Conservation (phyloP, 2,329 filamentous ascomycete genomes). For the Uncinocarpus reesii region DNA sequence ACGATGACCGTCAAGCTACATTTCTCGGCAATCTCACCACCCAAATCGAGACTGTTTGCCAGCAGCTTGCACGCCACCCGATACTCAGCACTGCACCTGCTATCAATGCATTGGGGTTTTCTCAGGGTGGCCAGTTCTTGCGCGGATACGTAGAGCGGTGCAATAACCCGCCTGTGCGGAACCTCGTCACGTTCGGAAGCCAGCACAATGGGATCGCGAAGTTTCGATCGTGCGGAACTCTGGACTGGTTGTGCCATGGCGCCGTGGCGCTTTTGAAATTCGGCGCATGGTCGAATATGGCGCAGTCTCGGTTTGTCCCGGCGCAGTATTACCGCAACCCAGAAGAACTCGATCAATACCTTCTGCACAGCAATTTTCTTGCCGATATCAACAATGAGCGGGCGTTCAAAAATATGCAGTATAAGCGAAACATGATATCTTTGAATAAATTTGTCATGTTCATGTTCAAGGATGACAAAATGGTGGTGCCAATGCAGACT, state of each 20-base stretch:
- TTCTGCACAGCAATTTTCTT: constrained; percentile 74
- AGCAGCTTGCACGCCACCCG: constrained; percentile 61
- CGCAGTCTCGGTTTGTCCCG: constrained; percentile 72
- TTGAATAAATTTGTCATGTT: constrained; percentile 79
- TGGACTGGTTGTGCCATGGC: constrained; percentile 69
- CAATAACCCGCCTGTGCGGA: constrained; percentile 62
- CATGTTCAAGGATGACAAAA: constrained; percentile 75
- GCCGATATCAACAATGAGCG: constrained; percentile 97
- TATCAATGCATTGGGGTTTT: constrained; percentile 87
- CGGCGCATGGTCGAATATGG: constrained; percentile 69
- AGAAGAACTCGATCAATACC: constrained; percentile 58
- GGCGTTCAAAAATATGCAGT: constrained; percentile 58
- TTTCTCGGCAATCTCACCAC: constrained; percentile 83
- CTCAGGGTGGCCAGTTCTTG: constrained; percentile 93
- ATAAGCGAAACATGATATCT: constrained; percentile 57
- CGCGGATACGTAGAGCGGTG: constrained; percentile 82
- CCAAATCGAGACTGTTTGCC: constrained; percentile 68
- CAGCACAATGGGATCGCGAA: constrained; percentile 86
- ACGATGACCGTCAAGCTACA: constrained; percentile 65
- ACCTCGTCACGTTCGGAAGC: constrained; percentile 76
- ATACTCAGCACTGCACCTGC: constrained; percentile 73
- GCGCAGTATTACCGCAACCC: constrained; percentile 88
- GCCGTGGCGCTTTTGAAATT: constrained; percentile 67
- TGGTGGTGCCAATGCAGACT: constrained; percentile 80
- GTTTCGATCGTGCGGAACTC: constrained; percentile 60